A percentile compares a stretch with the other conserved stretches of the same genome.
Conservation (phyloP, 1,284 basidiomycete species). For the Volvariella volvacea region DNA sequence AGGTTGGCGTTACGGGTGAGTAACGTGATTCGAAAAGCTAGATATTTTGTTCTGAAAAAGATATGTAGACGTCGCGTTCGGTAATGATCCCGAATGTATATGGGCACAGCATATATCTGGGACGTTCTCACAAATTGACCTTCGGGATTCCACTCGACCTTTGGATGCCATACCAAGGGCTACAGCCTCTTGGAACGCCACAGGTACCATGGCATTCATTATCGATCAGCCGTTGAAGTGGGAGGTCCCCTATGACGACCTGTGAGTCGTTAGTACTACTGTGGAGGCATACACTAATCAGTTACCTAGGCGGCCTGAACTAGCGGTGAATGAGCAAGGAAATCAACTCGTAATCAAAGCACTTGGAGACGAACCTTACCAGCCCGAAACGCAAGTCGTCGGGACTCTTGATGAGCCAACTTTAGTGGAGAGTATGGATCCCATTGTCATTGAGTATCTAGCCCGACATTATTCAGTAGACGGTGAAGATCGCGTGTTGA, state of each 20-base stretch:
- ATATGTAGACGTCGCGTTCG: conserved; percentile 59
- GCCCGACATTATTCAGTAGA: conserved; percentile 65
- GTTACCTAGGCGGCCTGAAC: conserved; percentile 42
- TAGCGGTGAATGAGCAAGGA: conserved; percentile 28
- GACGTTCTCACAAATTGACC: conserved; percentile 73
- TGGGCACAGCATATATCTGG: conserved; percentile 77
- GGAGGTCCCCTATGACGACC: conserved; percentile 82
- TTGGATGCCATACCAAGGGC: conserved; percentile 67
- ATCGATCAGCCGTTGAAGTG: conserved; percentile 49
- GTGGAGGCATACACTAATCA: not conserved
- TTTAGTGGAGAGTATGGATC: conserved; percentile 36
- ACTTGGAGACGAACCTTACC: conserved; percentile 39
- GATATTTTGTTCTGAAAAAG: conserved; percentile 9
- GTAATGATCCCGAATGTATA: conserved; percentile 59
- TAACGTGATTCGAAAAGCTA: conserved; percentile 8
- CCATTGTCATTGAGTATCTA: conserved; percentile 44
- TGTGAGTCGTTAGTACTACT: conserved; percentile 42
- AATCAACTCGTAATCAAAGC: conserved; percentile 36
- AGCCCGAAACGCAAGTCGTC: conserved; percentile 45
- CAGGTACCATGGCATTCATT: conserved; percentile 68
- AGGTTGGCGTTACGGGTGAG: conserved; percentile 67
- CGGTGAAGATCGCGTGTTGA: conserved; percentile 38
- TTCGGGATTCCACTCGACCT: conserved; percentile 55
- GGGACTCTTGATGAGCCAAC: conserved; percentile 35
- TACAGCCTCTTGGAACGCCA: conserved; percentile 62